Conservation (phyloP, 192 early-diverging fungal genomes). For the Coemansia asiatica region DNA sequence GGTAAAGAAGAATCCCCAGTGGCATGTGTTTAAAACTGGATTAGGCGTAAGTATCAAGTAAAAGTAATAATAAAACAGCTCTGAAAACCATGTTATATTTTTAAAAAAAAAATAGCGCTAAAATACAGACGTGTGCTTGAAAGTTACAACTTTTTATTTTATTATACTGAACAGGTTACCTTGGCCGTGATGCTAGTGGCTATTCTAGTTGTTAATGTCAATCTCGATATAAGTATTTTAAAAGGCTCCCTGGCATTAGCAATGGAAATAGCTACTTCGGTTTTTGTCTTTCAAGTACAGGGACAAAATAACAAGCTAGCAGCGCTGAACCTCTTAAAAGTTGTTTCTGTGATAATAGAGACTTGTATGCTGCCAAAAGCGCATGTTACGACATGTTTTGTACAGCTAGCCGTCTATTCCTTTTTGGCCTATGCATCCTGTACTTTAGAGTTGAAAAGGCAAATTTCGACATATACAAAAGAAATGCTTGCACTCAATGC, state of each 20-base stretch:
- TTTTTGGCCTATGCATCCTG: neutral
- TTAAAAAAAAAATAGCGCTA: too few relatives aligned
- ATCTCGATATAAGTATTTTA: neutral
- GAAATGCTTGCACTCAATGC: neutral
- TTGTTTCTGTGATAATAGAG: neutral
- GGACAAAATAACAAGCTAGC: neutral
- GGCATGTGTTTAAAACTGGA: neutral
- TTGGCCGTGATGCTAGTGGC: too few relatives aligned
- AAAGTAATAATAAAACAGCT: too few relatives aligned
- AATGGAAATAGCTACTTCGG: neutral
- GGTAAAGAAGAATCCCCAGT: neutral
- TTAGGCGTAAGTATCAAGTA: neutral
- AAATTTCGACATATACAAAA: neutral
- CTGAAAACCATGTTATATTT: too few relatives aligned
- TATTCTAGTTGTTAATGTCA: too few relatives aligned
- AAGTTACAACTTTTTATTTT: too few relatives aligned
- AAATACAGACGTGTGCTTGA: too few relatives aligned
- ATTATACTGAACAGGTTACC: too few relatives aligned
- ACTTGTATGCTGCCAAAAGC: neutral
- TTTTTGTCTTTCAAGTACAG: neutral
- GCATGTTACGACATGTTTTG: neutral
- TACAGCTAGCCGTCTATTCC: neutral
- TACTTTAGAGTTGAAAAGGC: neutral
- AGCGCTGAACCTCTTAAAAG: neutral
- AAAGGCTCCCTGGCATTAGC: neutral